These are phyloP conservation scores for Houttuynia cordata DNA, from an alignment of 164 flowering plant species.

Conservation along the genomic window DNA sequence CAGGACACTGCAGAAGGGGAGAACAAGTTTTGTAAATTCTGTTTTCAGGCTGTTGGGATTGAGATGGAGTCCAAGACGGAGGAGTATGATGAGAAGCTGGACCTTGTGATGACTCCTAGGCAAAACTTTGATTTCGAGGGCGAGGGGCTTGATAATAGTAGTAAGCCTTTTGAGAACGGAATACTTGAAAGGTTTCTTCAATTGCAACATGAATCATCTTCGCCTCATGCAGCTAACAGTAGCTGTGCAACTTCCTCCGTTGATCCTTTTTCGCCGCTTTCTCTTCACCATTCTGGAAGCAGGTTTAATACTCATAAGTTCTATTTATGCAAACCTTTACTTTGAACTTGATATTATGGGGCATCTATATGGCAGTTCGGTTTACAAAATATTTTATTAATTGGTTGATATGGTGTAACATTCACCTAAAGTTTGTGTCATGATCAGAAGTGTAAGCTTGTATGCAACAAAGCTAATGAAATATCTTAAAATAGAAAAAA, in stretches of 20 bases:
- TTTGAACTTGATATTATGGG: too few relatives aligned
- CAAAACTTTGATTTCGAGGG: conserved; percentile 23
- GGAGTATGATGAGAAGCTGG: conserved; percentile 36
- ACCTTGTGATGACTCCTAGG: conserved; percentile 45
- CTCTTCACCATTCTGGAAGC: conserved; percentile 32
- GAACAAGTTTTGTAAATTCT: conserved; percentile 45
- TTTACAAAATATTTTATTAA: too few relatives aligned
- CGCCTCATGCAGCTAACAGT: conserved; percentile 21
- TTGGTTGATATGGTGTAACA: too few relatives aligned
- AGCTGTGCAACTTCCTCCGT: conserved; percentile 31
- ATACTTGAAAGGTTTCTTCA: conserved; percentile 25
- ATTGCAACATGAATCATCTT: conserved; percentile 23
- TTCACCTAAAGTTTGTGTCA: too few relatives aligned
- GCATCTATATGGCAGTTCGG: too few relatives aligned
- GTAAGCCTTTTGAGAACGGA: conserved; percentile 21
- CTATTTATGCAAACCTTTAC: too few relatives aligned
- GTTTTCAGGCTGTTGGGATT: conserved; percentile 21
- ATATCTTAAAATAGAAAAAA: too few relatives aligned
- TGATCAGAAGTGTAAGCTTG: too few relatives aligned
- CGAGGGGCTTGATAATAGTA: conserved; percentile 7
- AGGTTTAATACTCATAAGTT: conserved; percentile 23
- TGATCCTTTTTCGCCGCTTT: conserved; percentile 30
- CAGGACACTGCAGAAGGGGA: conserved; percentile 12
- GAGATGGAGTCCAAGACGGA: conserved; percentile 13
- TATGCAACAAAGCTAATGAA: too few relatives aligned